phyloP scores from a whole-genome alignment of 495 filamentous ascomycete species.

The Tuber indicum region DNA sequence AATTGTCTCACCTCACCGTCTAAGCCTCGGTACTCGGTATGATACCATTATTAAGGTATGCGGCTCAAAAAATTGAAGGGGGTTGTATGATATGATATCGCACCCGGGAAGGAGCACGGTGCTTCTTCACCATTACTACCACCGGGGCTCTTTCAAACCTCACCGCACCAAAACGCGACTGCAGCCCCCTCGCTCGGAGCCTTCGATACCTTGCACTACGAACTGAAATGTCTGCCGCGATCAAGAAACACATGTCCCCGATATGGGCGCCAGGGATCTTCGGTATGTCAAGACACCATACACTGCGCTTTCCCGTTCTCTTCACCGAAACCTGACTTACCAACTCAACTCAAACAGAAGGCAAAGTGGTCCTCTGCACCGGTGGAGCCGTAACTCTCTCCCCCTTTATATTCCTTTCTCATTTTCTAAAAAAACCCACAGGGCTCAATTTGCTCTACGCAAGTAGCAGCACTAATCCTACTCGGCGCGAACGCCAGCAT shows the following conservation, averaged over 20 bases:
- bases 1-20: neutral
- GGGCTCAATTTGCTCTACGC: constrained; percentile 86
- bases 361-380: constrained; percentile 92
- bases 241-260: constrained; percentile 22
- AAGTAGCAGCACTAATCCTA: constrained; percentile 82
- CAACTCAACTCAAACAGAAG: constrained; percentile 48
- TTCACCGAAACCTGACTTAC: neutral
- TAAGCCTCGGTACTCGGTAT: neutral
- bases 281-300: constrained; percentile 9
- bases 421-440: constrained; percentile 9
- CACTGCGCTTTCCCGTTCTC: constrained; percentile 33
- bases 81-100: too few relatives aligned
- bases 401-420: constrained; percentile 71
- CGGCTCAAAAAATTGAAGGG: neutral
- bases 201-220: neutral
- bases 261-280: constrained; percentile 38
- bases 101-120: neutral
- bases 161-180: neutral
- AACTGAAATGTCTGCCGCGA: neutral
- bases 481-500: constrained; percentile 93
- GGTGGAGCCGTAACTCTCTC: constrained; percentile 78
- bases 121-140: neutral
- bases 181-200: neutral
- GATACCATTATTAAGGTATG: neutral
- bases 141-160: neutral